phyloP scores from a whole-genome alignment of 75 land plant species.

The Selaginella moellendorffii region DNA sequence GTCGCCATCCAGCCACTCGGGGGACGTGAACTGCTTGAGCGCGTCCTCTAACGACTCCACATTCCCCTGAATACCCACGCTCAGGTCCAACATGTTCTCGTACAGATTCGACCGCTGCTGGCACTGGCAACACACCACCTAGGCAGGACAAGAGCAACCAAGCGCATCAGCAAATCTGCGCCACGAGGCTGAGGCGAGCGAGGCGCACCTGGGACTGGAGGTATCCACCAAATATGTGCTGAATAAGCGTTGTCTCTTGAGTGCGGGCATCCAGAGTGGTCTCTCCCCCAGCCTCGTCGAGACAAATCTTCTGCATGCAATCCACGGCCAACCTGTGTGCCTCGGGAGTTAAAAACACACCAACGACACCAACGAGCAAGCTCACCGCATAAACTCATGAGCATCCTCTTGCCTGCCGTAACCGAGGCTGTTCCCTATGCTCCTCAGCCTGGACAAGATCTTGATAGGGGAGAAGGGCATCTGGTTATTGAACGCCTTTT shows the following conservation, averaged over 20 bases:
- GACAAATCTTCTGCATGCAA: slow-evolving; percentile 78
- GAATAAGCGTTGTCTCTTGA: neutral
- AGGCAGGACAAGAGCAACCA: neutral
- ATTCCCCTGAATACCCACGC: slow-evolving; percentile 1
- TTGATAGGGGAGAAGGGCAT: neutral
- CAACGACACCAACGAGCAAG: neutral
- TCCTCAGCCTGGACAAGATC: slow-evolving; percentile 5
- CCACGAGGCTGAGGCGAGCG: neutral
- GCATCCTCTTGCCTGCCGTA: slow-evolving; percentile 7
- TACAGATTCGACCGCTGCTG: neutral
- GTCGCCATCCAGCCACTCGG: slow-evolving; percentile 6
- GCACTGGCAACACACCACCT: slow-evolving; percentile 3
- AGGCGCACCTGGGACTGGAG: neutral
- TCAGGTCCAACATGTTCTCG: slow-evolving; percentile 12
- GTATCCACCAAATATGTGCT: slow-evolving; percentile 4
- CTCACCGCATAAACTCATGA: slow-evolving; percentile 3
- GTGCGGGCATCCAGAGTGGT: neutral
- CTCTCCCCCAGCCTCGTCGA: slow-evolving; percentile 25
- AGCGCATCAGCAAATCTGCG: neutral
- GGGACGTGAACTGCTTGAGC: slow-evolving; percentile 3
- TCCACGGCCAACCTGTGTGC: slow-evolving; percentile 73
- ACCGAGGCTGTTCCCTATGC: slow-evolving; percentile 1
- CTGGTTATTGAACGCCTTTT: neutral
- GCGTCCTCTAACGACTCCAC: slow-evolving; percentile 5
- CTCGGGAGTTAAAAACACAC: neutral